phyloP scores from a whole-genome alignment of 2,329 filamentous ascomycete genomes.

The Seiridium unicorne region DNA sequence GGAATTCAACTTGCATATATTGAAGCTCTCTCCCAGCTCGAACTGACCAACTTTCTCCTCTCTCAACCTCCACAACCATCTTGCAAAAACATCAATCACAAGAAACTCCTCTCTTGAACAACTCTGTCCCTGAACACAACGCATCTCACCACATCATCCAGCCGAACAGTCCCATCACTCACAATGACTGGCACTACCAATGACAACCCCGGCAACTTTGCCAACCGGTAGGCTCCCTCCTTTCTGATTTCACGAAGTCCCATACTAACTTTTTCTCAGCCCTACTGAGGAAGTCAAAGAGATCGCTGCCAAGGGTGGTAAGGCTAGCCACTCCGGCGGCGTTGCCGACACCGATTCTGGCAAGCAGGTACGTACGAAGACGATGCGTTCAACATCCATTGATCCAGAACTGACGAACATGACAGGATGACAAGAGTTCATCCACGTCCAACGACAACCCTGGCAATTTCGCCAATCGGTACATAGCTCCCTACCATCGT shows the following conservation, averaged over 20 bases:
- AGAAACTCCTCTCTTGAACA: too few relatives aligned
- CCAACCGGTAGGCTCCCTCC: conserved; percentile 27
- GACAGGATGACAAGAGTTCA: too few relatives aligned
- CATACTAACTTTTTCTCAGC: not conserved
- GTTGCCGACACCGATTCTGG: not conserved
- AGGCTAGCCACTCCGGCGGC: not conserved
- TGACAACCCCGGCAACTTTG: conserved; percentile 36
- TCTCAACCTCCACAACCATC: not conserved
- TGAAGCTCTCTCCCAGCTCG: not conserved
- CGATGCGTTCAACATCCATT: too few relatives aligned
- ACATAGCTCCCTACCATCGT: too few relatives aligned
- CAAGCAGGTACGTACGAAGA: too few relatives aligned
- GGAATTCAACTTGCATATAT: not conserved
- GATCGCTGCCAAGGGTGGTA: not conserved
- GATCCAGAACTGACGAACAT: too few relatives aligned
- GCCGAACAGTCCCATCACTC: not conserved
- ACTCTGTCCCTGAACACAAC: not conserved
- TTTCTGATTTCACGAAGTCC: too few relatives aligned
- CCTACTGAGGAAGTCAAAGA: conserved; percentile 4
- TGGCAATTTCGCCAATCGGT: too few relatives aligned
- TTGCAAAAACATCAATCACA: not conserved
- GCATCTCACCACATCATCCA: not conserved
- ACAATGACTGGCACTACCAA: conserved; percentile 3
- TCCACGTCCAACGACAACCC: too few relatives aligned
- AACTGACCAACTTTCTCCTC: too few relatives aligned